phyloP scores from a whole-genome alignment of 768 basidiomycete genomes.

The Naganishia kalamii region DNA sequence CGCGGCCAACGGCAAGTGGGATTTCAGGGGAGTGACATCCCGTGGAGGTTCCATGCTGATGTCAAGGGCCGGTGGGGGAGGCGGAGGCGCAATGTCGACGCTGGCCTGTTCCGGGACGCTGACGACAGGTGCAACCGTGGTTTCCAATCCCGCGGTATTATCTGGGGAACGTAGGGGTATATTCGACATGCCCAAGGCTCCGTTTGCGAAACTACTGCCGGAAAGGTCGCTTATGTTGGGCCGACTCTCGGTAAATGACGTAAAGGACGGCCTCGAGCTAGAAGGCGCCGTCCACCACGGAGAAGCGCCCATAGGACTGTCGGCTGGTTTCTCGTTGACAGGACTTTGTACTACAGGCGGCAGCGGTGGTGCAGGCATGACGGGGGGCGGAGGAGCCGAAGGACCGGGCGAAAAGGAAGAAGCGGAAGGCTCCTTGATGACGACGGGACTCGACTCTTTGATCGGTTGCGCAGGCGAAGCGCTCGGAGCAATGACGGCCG shows the following conservation, averaged over 20 bases:
- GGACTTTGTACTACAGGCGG: background rate
- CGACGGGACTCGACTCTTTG: background rate
- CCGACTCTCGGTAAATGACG: background rate
- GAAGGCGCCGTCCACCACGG: conserved; percentile 4
- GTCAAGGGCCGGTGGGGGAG: background rate
- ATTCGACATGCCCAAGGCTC: background rate
- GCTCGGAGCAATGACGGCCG: background rate
- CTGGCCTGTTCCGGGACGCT: background rate
- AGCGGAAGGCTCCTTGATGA: background rate
- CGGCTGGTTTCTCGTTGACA: background rate
- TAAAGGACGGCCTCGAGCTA: background rate
- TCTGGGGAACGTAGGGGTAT: background rate
- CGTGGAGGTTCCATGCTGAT: background rate
- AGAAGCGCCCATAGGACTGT: background rate
- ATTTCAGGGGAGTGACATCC: background rate
- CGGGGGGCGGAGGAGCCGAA: background rate
- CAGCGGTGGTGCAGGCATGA: background rate
- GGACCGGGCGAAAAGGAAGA: background rate
- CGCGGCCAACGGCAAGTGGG: background rate
- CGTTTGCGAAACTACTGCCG: background rate
- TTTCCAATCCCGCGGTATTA: background rate
- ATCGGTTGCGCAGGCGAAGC: background rate
- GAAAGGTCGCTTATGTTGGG: background rate
- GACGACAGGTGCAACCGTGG: background rate
- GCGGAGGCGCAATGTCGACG: background rate